A percentile compares a stretch with the other conserved stretches of the same genome.
Evolutionary conservation across 129 eudicot species (phyloP).

Genomic region (Erigeron canadensis): DNA sequence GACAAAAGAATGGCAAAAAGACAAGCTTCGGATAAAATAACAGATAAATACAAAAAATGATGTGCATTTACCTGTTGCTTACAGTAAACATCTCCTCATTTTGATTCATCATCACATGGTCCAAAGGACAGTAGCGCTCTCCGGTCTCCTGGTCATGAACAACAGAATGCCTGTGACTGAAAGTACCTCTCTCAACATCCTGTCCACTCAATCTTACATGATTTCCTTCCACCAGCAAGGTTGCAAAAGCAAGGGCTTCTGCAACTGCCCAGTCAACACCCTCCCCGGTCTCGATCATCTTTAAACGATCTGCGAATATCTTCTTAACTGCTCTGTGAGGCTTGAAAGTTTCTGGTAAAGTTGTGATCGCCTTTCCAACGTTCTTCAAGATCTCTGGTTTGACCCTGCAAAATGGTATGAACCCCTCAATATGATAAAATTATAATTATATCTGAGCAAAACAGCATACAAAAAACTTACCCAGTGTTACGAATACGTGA

Average conservation of each 20-base stretch:
- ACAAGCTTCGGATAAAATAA: background rate
- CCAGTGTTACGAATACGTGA: slow-evolving; percentile 98
- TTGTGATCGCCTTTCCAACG: slow-evolving; percentile 86
- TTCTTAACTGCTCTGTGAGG: slow-evolving; percentile 94
- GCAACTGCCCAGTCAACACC: slow-evolving; percentile 99
- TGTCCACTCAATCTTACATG: slow-evolving; percentile 98
- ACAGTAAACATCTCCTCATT: slow-evolving; percentile 94
- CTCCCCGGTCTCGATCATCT: slow-evolving; percentile 97
- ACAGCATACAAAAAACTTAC: slow-evolving; percentile 36
- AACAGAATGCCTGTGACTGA: slow-evolving; percentile 95
- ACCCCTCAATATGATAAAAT: background rate
- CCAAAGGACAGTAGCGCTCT: slow-evolving; percentile 81
- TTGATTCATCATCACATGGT: slow-evolving; percentile 79
- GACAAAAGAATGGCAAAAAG: background rate
- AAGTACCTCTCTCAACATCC: slow-evolving; percentile 98
- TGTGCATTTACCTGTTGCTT: slow-evolving; percentile 78
- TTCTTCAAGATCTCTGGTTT: slow-evolving; percentile 87
- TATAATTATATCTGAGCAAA: background rate
- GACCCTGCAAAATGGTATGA: slow-evolving; percentile 55
- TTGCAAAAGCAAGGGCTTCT: slow-evolving; percentile 98
- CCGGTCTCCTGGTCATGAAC: slow-evolving; percentile 98
- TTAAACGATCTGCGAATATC: slow-evolving; percentile 73
- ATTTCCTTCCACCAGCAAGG: slow-evolving; percentile 92
- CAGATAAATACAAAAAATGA: background rate
- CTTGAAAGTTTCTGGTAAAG: slow-evolving; percentile 83